Evolutionary conservation across 176 grass and related monocot species (phyloP).

Genomic region (Zoysia japonica): DNA sequence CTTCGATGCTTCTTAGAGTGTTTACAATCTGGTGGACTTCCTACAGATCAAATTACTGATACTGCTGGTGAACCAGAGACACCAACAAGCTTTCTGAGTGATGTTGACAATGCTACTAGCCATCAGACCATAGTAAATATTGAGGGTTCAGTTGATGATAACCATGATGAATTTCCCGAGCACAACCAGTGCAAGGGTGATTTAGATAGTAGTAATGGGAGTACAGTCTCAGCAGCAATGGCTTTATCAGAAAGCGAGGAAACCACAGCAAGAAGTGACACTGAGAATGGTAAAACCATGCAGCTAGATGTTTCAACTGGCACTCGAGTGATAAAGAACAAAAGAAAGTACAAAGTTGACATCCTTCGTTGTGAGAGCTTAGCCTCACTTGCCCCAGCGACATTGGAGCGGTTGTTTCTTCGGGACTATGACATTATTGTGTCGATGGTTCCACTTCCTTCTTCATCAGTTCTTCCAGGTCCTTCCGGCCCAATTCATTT

Average conservation of each 20-base stretch:
- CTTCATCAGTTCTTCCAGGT: conserved; percentile 80
- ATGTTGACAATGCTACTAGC: conserved; percentile 38
- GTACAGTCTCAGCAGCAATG: conserved; percentile 6
- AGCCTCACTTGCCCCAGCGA: conserved; percentile 82
- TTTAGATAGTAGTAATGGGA: conserved; percentile 41
- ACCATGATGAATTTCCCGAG: conserved; percentile 25
- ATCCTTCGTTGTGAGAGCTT: conserved; percentile 97
- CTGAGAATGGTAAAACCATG: conserved; percentile 28
- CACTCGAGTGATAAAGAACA: conserved; percentile 52
- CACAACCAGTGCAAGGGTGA: conserved; percentile 20
- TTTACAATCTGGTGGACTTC: conserved; percentile 79
- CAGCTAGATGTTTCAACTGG: conserved; percentile 47
- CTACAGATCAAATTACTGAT: conserved; percentile 35
- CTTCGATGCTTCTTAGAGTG: conserved; percentile 85
- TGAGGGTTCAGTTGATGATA: conserved; percentile 28
- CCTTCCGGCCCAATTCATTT: conserved; percentile 85
- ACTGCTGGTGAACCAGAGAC: conserved; percentile 41
- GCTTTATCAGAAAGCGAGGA: conserved; percentile 36
- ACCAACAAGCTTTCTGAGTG: conserved; percentile 38
- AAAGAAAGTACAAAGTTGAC: conserved; percentile 92
- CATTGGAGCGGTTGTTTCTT: conserved; percentile 80
- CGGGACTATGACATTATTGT: conserved; percentile 96
- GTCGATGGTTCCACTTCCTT: conserved; percentile 95
- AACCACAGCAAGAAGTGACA: conserved; percentile 18
- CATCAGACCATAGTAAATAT: conserved; percentile 40